Conservation (phyloP, 1,139 yeast species). For the Suhomyces maxii region DNA sequence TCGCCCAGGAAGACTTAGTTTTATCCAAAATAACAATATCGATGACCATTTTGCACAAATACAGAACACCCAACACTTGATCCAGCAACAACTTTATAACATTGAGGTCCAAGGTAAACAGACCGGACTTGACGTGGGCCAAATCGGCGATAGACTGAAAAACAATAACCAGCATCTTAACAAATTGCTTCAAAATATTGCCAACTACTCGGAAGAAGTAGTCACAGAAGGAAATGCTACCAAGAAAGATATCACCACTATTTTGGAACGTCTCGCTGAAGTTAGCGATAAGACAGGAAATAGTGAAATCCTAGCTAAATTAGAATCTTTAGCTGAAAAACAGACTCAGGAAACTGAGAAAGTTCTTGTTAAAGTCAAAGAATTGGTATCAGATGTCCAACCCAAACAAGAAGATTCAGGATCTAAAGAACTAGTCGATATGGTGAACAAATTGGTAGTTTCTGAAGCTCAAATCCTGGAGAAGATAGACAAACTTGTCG, state of each 20-base stretch:
- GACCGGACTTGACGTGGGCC: constrained; percentile 35
- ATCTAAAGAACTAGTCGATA: no score
- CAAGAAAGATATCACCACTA: constrained; percentile 30
- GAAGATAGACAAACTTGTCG: no score
- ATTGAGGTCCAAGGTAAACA: constrained; percentile 39
- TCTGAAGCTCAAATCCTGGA: no score
- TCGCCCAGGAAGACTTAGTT: constrained; percentile 28
- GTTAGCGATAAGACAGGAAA: constrained; percentile 2
- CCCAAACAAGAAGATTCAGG: no score
- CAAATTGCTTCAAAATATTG: constrained; percentile 33
- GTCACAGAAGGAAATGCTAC: constrained; percentile 41
- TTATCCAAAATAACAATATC: constrained; percentile 31
- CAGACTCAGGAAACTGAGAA: background rate
- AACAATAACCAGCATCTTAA: constrained; percentile 43
- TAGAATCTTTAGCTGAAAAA: background rate
- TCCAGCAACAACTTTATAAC: constrained; percentile 31
- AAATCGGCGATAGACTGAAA: constrained; percentile 42
- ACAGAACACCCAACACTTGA: constrained; percentile 28
- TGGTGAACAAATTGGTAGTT: no score
- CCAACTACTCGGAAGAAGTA: constrained; percentile 36
- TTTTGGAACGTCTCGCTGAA: constrained; percentile 18
- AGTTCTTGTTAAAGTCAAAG: background rate
- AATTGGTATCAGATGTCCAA: no score
- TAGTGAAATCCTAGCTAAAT: background rate
- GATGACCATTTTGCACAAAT: constrained; percentile 34